Base-by-base conservation (phyloP, 2,329 filamentous ascomycete genomes). In the Fusarium caatingaense region DNA sequence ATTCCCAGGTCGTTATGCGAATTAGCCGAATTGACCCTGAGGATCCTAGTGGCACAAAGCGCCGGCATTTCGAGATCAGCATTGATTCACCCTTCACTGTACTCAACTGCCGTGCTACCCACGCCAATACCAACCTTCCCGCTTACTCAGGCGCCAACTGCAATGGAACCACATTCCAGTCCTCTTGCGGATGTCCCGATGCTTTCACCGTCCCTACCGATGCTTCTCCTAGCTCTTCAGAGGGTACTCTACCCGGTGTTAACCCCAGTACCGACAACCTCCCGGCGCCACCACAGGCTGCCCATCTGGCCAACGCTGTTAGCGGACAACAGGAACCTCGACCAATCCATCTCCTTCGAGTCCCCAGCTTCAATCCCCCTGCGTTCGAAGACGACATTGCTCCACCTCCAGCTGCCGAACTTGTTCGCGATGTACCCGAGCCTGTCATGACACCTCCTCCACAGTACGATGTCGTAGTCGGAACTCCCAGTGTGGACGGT, bases 81-180 rank as follows among this genome's bases (percentile, higher is more conserved):
- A 98, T 98, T 73, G 94, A 98, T 80, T 97, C 94, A 3, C 94
- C 94, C 1, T 95, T 98, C 77, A 95, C 95, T 66, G 93, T 97
- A 47, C 91, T 97, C 49, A 95, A 94, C 67, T 98, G 94, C 82
- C 92, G 92, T 67, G 94, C 94, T n/a, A 97, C 93, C 1, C 92
- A 96, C 78, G 91, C 93, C 51, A 97, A 97, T 79, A 97, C 92
- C 27, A 89, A 90, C 15, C 86, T 97, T 13, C 94, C 94, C 1
- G 92, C 92, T 18, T 98, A 98, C 78, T 81, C 83, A 9, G 83
- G 84, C 23, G 76, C 80, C 6, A 89, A 88, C 11, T 86, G 82
- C 59, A 72, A 83, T 82, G 57, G 85, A 77, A 32, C 83, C 78
- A 70, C 76, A 6, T 78, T 74, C 47, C 83, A 87, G 44, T 77